Evolutionary conservation across 1,139 yeast genomes (phyloP).

Genomic region (Suhomyces bolitotheri): DNA sequence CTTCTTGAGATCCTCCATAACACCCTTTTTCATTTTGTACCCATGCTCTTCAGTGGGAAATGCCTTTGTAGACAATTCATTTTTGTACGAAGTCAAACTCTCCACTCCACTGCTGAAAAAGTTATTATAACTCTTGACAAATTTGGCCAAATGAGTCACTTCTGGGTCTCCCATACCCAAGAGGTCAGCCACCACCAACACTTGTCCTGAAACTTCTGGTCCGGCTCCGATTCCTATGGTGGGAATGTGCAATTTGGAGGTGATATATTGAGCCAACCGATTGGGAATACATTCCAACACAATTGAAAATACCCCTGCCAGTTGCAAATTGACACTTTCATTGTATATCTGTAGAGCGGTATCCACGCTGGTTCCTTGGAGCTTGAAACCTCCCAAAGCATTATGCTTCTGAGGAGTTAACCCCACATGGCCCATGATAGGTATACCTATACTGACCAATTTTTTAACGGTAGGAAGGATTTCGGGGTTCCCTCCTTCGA

Average conservation of each 20-base stretch:
- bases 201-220: constrained; percentile 80
- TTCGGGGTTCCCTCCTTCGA: constrained; percentile 80
- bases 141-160: constrained; percentile 56
- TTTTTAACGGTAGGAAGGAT: constrained; percentile 46
- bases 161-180: constrained; percentile 69
- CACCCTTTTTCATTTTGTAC: constrained; percentile 68
- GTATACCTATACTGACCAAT: constrained; percentile 70
- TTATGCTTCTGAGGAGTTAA: constrained; percentile 87
- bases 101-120: constrained; percentile 50
- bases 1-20: constrained; percentile 49
- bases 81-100: constrained; percentile 55
- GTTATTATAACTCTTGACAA: constrained; percentile 69
- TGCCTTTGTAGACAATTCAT: constrained; percentile 52
- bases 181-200: constrained; percentile 81
- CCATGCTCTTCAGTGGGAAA: constrained; percentile 75
- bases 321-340: constrained; percentile 70
- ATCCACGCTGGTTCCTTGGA: constrained; percentile 67
- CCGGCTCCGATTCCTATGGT: constrained; percentile 98
- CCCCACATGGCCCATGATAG: constrained; percentile 92
- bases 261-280: constrained; percentile 64
- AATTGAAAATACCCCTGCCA: constrained; percentile 75
- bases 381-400: constrained; percentile 80
- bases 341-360: constrained; percentile 60
- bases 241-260: constrained; percentile 63
- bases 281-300: constrained; percentile 88